phyloP scores from a whole-genome alignment of 371 early-diverging fungal species.

The Rhizopus microsporus region DNA sequence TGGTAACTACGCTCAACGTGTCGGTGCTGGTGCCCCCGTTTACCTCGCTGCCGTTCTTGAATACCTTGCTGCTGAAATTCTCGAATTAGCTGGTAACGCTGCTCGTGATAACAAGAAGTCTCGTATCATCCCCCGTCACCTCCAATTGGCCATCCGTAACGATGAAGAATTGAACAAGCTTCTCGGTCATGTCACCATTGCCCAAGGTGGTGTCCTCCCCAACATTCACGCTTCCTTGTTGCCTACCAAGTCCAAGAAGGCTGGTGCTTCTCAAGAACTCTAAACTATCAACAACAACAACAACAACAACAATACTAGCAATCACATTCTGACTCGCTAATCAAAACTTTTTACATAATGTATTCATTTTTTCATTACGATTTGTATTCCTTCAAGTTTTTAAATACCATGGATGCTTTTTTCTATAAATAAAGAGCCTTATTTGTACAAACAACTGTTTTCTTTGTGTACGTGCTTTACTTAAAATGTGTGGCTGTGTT shows the following conservation, averaged over 20 bases:
- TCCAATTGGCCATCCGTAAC: conserved; percentile 90
- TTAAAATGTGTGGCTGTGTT: no score
- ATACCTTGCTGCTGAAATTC: conserved; percentile 93
- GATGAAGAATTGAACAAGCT: conserved; percentile 95
- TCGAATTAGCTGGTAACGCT: conserved; percentile 93
- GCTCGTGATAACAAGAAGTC: conserved; percentile 94
- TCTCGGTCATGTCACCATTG: conserved; percentile 82
- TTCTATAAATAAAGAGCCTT: not conserved
- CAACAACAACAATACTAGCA: no score
- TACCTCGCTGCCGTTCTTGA: conserved; percentile 93
- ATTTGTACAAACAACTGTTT: no score
- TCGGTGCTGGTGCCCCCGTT: conserved; percentile 91
- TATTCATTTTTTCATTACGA: no score
- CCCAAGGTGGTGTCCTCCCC: conserved; percentile 85
- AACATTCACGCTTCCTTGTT: conserved; percentile 74
- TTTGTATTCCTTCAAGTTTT: not conserved
- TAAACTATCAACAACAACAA: conserved; percentile 11
- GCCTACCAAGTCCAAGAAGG: conserved; percentile 69
- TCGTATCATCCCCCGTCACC: conserved; percentile 87
- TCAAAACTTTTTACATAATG: no score
- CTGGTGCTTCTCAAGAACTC: conserved; percentile 46
- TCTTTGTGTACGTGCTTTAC: no score
- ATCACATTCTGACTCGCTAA: no score
- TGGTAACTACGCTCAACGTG: conserved; percentile 93
- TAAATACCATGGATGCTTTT: not conserved